Evolutionary conservation across 2,329 filamentous ascomycete species (phyloP), one percentile per base, ranked within the genome.

Genomic region (Sarocladiaceae sp.): DNA sequence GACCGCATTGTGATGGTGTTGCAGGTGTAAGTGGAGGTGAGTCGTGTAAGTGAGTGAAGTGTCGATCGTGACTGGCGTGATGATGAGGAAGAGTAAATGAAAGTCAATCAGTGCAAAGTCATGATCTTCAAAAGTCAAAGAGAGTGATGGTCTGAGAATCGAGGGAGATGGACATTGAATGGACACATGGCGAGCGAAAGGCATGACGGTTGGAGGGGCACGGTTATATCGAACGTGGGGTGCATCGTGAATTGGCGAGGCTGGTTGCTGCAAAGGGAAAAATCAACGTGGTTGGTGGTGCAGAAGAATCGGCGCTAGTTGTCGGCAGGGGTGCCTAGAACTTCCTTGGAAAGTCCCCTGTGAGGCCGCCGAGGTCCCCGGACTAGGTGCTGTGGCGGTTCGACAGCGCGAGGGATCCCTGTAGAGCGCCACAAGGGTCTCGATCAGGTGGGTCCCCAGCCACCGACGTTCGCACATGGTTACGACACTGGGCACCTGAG

Each of bases 1-100:
- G 51, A 51, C 33, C 58, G 62, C 63, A 65, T 32, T 20, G 26
- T 32, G 29, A 4, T 33, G 6, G 16, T 43, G 40, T 29, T 29
- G 37, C 37, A 13, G 24, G 40, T 33, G 40, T 33, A 43, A 43
- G 26, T 33, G 26, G 5, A 21, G 13, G 13, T 43, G 29, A 31
- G 23, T 21, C 23, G 19, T 9, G 35, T 9, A 24, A 27, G 20
- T 11, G 20, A 40, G 35, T 11, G 23, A 40, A 27, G 20, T 37
- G 20, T n/a, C n/a, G 6, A 37, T 7, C 5, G 20, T 6, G 33
- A 37, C n/a, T n/a, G 33, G 13, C 12, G n/a, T 19, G 16, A 37
- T 13, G 9, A 37, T 19, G 21, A n/a, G 6, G 33, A 10, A 18
- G 19, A 18, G 6, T n/a, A 20, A n/a, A 15, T 20, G 33, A 19